These are phyloP conservation scores for Scalesia atractyloides DNA, from an alignment of 129 eudicot species.

Conservation along the genomic window DNA sequence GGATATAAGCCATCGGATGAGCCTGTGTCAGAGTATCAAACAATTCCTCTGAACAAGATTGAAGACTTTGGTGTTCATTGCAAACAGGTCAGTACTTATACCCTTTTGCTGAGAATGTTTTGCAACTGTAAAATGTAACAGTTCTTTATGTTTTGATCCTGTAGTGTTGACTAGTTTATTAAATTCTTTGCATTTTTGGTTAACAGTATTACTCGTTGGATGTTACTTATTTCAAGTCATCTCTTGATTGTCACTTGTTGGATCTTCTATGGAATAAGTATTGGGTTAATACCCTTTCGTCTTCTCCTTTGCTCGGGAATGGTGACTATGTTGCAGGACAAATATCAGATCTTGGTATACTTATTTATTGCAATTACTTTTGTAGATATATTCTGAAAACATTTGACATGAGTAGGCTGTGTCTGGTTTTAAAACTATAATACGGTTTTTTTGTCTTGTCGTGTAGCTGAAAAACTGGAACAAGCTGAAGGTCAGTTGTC, in stretches of 20 bases:
- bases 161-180: background rate
- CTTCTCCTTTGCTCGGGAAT: conserved; percentile 94
- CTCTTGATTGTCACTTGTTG: conserved; percentile 94
- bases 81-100: conserved; percentile 66
- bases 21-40: conserved; percentile 95
- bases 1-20: conserved; percentile 99
- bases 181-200: background rate
- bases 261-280: conserved; percentile 98
- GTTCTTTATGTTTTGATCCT: background rate
- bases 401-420: background rate
- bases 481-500: conserved; percentile 94
- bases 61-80: conserved; percentile 99
- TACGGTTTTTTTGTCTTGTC: conserved; percentile 1
- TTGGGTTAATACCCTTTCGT: conserved; percentile 99
- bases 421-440: background rate
- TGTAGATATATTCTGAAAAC: background rate
- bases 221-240: conserved; percentile 91
- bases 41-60: conserved; percentile 95
- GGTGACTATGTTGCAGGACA: conserved; percentile 99
- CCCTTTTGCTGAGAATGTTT: background rate
- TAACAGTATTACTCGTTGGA: conserved; percentile 93
- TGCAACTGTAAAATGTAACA: background rate
- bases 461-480: conserved; percentile 92
- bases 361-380: background rate
- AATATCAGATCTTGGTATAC: conserved; percentile 89